Conservation (phyloP, 305 asterid species). For the Andrographis paniculata region DNA sequence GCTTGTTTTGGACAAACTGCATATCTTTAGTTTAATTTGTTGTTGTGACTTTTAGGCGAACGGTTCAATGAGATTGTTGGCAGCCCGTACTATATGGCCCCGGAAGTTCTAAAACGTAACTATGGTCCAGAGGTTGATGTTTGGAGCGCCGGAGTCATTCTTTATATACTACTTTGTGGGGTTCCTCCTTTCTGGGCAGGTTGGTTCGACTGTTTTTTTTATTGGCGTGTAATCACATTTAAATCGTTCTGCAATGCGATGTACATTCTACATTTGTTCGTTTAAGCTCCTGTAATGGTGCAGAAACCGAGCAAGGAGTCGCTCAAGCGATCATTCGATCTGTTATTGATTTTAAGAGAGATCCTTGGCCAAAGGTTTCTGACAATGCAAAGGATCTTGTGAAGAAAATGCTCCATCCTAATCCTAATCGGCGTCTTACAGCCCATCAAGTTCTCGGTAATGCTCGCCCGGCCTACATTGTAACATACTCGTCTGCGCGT, state of each 20-base stretch:
- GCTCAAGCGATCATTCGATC: constrained; percentile 54
- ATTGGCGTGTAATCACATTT: too few species aligned
- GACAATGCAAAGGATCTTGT: constrained; percentile 54
- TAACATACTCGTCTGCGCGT: neutral
- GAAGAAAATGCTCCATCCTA: constrained; percentile 49
- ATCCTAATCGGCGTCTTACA: constrained; percentile 35
- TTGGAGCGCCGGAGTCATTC: constrained; percentile 63
- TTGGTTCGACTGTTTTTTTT: too few species aligned
- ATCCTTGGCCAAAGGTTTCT: constrained; percentile 59
- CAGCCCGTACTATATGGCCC: constrained; percentile 78
- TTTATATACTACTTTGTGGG: constrained; percentile 59
- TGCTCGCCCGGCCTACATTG: constrained; percentile 6
- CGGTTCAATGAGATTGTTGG: constrained; percentile 57
- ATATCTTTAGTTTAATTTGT: neutral
- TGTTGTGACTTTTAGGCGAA: constrained; percentile 38
- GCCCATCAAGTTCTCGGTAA: constrained; percentile 56
- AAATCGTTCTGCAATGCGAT: too few species aligned
- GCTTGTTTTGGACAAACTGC: neutral
- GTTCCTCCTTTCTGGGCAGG: constrained; percentile 82
- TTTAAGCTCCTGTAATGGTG: constrained; percentile 6
- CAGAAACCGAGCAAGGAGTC: constrained; percentile 68
- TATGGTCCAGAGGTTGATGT: constrained; percentile 55
- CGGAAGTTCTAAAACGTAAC: constrained; percentile 55
- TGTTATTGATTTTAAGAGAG: constrained; percentile 45
- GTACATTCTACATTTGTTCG: neutral